A percentile compares a stretch with the other conserved stretches of the same genome.
Conservation (phyloP, 139 green algal species). For the Chlamydomonas sp. region DNA sequence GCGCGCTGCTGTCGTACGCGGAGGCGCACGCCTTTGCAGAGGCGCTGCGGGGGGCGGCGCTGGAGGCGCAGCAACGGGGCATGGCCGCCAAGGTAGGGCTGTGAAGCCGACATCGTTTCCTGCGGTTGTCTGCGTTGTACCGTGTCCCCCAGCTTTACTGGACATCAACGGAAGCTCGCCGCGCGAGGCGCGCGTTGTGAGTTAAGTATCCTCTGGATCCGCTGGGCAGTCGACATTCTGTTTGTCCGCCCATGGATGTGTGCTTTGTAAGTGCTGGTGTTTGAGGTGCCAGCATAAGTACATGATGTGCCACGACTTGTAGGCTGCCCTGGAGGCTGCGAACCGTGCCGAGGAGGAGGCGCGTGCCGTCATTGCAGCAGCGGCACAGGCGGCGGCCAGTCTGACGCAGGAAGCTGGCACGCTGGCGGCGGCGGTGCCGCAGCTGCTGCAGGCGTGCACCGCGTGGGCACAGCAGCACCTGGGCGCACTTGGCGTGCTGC, state of each 20-base stretch:
- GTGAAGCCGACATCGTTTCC: too few relatives aligned
- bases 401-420: background rate
- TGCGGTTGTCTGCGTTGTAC: too few relatives aligned
- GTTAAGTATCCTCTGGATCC: too few relatives aligned
- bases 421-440: slow-evolving; percentile 12
- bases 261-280: too few relatives aligned
- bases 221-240: too few relatives aligned
- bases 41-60: background rate
- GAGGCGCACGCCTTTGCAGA: slow-evolving; percentile 39
- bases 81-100: slow-evolving; percentile 15
- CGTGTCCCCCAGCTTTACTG: too few relatives aligned
- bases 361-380: background rate
- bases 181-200: too few relatives aligned
- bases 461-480: slow-evolving; percentile 38
- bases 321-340: slow-evolving; percentile 17
- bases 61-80: slow-evolving; percentile 13
- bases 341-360: slow-evolving; percentile 6
- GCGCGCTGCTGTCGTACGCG: slow-evolving; percentile 25
- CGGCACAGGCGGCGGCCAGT: slow-evolving; percentile 11
- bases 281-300: too few relatives aligned
- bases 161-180: too few relatives aligned
- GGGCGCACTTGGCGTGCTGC: slow-evolving; percentile 16
- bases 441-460: slow-evolving; percentile 17
- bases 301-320: background rate
- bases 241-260: too few relatives aligned